These are phyloP conservation scores for Trametes sanguinea DNA, from an alignment of 768 basidiomycete species.

Conservation along the genomic window DNA sequence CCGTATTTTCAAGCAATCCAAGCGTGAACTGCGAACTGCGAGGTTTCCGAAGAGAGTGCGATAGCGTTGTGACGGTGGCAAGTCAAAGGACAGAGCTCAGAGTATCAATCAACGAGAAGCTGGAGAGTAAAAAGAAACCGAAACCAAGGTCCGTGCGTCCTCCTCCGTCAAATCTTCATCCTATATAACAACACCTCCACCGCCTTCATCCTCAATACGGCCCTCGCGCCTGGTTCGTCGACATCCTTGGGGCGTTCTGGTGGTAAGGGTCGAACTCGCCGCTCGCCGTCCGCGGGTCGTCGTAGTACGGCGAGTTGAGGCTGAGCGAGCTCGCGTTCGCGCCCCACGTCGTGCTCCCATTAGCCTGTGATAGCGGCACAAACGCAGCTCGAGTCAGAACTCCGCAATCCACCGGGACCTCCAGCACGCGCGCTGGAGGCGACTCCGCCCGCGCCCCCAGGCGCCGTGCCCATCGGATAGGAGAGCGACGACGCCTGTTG, in stretches of 20 bases:
- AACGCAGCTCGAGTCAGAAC: conserved; percentile 72
- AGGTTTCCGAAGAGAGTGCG: background rate
- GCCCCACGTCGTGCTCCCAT: conserved; percentile 54
- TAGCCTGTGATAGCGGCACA: conserved; percentile 68
- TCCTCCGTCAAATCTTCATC: background rate
- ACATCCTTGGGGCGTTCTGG: conserved; percentile 32
- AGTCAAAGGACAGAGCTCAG: conserved; percentile 9
- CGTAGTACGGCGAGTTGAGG: conserved; percentile 43
- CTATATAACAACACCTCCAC: background rate
- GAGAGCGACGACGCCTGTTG: conserved; percentile 33
- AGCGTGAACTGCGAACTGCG: background rate
- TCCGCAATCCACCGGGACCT: conserved; percentile 37
- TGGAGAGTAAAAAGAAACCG: background rate
- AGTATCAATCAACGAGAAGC: background rate
- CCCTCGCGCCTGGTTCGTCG: conserved; percentile 24
- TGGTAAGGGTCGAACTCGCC: conserved; percentile 42
- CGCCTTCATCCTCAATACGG: conserved; percentile 11
- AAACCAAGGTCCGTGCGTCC: conserved; percentile 25
- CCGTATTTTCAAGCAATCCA: background rate
- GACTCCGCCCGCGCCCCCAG: conserved; percentile 29
- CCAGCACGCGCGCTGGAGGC: conserved; percentile 28
- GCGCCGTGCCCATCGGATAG: conserved; percentile 43
- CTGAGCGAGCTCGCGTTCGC: conserved; percentile 51
- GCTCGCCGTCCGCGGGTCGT: conserved; percentile 35
- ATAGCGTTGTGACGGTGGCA: conserved; percentile 12